These are phyloP conservation scores for Candida tibetensis DNA, from an alignment of 805 yeast genomes.

Conservation along the genomic window DNA sequence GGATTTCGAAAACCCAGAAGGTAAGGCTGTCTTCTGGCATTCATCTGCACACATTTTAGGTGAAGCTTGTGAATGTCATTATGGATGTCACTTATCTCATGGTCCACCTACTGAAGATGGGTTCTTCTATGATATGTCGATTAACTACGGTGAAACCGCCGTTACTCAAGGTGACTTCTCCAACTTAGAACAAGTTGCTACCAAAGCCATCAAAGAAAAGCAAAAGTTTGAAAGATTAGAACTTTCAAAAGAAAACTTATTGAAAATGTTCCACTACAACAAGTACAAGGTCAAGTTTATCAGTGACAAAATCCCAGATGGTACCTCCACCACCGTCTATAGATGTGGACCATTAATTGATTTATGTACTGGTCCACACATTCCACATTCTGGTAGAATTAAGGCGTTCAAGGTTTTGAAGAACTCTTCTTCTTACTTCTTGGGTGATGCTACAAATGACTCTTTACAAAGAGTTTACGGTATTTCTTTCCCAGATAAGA, in stretches of 20 bases:
- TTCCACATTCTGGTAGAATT: slow-evolving; percentile 95
- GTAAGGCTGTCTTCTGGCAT: slow-evolving; percentile 97
- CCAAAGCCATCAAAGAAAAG: slow-evolving; percentile 89
- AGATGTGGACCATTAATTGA: slow-evolving; percentile 97
- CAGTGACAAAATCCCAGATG: slow-evolving; percentile 88
- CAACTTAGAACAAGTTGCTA: slow-evolving; percentile 79
- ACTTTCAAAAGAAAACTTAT: slow-evolving; percentile 84
- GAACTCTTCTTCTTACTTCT: slow-evolving; percentile 93
- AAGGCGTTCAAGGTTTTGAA: slow-evolving; percentile 92
- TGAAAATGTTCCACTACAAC: slow-evolving; percentile 93
- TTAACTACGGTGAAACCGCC: slow-evolving; percentile 63
- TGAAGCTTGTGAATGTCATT: slow-evolving; percentile 95
- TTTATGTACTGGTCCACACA: slow-evolving; percentile 96
- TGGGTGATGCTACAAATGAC: slow-evolving; percentile 90
- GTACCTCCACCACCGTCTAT: slow-evolving; percentile 93
- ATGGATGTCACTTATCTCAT: slow-evolving; percentile 80
- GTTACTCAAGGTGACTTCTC: slow-evolving; percentile 83
- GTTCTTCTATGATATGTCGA: slow-evolving; percentile 93
- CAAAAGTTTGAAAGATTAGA: slow-evolving; percentile 93
- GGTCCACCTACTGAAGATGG: slow-evolving; percentile 99
- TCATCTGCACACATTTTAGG: slow-evolving; percentile 98
- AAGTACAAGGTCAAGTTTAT: slow-evolving; percentile 91
- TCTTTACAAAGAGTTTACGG: slow-evolving; percentile 97
- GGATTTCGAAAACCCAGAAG: slow-evolving; percentile 92
- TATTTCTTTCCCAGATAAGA: slow-evolving; percentile 97